Evolutionary conservation across 1,284 basidiomycete genomes (phyloP).

Genomic region (Ganoderma resinaceum): DNA sequence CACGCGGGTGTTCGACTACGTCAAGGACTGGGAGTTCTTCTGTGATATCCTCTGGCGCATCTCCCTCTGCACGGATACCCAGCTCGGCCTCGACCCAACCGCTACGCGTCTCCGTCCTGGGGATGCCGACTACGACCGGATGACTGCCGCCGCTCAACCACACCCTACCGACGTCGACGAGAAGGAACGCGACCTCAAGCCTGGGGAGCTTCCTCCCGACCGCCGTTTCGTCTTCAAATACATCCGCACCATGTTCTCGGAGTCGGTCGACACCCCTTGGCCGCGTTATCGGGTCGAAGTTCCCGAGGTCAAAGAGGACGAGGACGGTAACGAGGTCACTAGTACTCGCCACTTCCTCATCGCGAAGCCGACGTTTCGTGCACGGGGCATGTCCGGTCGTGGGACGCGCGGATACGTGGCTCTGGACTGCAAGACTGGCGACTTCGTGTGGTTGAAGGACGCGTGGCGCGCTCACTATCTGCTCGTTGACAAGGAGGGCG

Average conservation of each 20-base stretch:
- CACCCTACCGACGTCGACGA: not conserved
- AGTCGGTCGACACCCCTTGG: not conserved
- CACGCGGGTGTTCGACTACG: constrained; percentile 18
- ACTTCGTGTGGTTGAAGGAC: constrained; percentile 25
- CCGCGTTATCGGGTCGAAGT: constrained; percentile 10
- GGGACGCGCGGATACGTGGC: constrained; percentile 19
- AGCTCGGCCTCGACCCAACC: constrained; percentile 31
- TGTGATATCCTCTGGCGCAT: constrained; percentile 30
- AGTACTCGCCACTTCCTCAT: constrained; percentile 15
- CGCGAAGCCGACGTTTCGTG: constrained; percentile 11
- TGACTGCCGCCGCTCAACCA: not conserved
- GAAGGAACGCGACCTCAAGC: not conserved
- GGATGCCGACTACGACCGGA: constrained; percentile 6
- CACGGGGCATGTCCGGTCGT: constrained; percentile 10
- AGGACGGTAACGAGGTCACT: not conserved
- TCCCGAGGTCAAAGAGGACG: not conserved
- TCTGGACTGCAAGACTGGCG: not conserved
- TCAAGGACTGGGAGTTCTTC: constrained; percentile 6
- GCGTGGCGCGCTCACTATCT: constrained; percentile 18
- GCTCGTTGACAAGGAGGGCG: constrained; percentile 15
- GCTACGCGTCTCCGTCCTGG: constrained; percentile 5
- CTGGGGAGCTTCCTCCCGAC: not conserved
- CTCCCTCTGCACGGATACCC: constrained; percentile 35
- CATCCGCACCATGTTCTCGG: constrained; percentile 9
- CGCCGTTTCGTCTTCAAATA: constrained; percentile 11